Evolutionary conservation across 352 stramenopile genomes (phyloP).

Genomic region (Pythium phragmitis): DNA sequence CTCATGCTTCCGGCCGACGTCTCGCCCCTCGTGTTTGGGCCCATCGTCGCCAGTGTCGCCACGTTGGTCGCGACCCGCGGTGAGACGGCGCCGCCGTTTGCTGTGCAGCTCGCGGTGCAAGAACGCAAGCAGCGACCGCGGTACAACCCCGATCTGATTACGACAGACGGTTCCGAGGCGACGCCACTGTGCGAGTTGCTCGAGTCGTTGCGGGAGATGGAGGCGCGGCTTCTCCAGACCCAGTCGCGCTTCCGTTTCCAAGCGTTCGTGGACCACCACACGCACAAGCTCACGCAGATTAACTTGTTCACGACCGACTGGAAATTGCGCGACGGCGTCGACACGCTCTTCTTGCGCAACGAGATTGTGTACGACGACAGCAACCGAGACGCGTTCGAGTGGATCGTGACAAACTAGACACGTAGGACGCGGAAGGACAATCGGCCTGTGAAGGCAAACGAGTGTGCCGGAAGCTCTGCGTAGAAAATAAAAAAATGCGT

Average conservation of each 20-base stretch:
- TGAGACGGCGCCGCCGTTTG: slow-evolving; percentile 3
- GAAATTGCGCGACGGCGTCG: slow-evolving; percentile 8
- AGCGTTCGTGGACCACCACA: slow-evolving; percentile 20
- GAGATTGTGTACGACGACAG: slow-evolving; percentile 21
- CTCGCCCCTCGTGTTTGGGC: slow-evolving; percentile 7
- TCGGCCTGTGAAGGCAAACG: too few relatives aligned
- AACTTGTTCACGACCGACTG: slow-evolving; percentile 21
- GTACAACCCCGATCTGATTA: slow-evolving; percentile 10
- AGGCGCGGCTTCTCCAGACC: background rate
- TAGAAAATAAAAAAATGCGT: too few relatives aligned
- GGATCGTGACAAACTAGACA: slow-evolving; percentile 20
- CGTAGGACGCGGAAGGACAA: background rate
- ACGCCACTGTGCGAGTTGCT: slow-evolving; percentile 8
- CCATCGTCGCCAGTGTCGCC: slow-evolving; percentile 11
- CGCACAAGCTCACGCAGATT: slow-evolving; percentile 16
- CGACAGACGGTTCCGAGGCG: slow-evolving; percentile 3
- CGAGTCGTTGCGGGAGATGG: slow-evolving; percentile 11
- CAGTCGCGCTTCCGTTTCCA: slow-evolving; percentile 18
- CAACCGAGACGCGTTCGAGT: slow-evolving; percentile 15
- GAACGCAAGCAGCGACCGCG: slow-evolving; percentile 16
- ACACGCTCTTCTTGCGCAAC: slow-evolving; percentile 15
- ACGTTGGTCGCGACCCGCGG: background rate
- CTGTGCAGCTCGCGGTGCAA: slow-evolving; percentile 23
- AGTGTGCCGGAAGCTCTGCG: too few relatives aligned
- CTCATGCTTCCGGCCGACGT: slow-evolving; percentile 19